Percentiles rank a stretch among this genome's conserved stretches.
Conservation (phyloP, 2,329 filamentous ascomycete species). For the Biscogniauxia sp. region DNA sequence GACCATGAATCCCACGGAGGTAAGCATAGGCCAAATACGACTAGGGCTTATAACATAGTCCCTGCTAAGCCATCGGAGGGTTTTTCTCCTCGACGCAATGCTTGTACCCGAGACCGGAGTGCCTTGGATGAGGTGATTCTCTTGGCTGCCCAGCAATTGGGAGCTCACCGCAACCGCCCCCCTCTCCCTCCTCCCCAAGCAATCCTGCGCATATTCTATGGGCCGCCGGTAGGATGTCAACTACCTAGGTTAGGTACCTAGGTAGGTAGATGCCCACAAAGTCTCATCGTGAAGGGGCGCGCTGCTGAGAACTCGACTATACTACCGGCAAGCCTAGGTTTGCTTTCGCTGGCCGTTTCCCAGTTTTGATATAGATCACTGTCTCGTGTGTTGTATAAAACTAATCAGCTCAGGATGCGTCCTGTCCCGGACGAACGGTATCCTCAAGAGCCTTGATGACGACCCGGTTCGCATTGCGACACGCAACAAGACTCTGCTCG, state of each 20-base stretch:
- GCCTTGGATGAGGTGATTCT: neutral
- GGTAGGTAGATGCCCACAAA: too few relatives aligned
- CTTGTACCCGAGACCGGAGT: neutral
- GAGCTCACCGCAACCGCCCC: too few relatives aligned
- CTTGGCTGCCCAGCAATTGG: neutral
- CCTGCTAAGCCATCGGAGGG: neutral
- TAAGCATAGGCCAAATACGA: neutral
- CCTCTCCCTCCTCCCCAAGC: too few relatives aligned
- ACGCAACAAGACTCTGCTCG: constrained; percentile 41
- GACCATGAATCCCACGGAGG: too few relatives aligned
- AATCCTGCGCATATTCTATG: too few relatives aligned
- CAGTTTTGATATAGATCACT: neutral
- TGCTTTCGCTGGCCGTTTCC: neutral
- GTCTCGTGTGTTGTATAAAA: neutral
- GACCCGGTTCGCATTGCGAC: constrained; percentile 42
- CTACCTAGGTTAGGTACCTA: too few relatives aligned
- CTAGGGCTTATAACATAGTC: neutral
- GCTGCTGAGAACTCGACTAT: too few relatives aligned
- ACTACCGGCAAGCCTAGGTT: neutral
- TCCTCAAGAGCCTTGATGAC: constrained; percentile 40
- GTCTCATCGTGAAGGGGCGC: too few relatives aligned
- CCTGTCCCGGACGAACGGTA: constrained; percentile 29
- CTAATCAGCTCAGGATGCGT: constrained; percentile 20
- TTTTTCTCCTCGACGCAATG: neutral
- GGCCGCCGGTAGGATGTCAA: too few relatives aligned